These are phyloP conservation scores for Thymus mandschuricus DNA, from an alignment of 257 asterid species.

Conservation along the genomic window DNA sequence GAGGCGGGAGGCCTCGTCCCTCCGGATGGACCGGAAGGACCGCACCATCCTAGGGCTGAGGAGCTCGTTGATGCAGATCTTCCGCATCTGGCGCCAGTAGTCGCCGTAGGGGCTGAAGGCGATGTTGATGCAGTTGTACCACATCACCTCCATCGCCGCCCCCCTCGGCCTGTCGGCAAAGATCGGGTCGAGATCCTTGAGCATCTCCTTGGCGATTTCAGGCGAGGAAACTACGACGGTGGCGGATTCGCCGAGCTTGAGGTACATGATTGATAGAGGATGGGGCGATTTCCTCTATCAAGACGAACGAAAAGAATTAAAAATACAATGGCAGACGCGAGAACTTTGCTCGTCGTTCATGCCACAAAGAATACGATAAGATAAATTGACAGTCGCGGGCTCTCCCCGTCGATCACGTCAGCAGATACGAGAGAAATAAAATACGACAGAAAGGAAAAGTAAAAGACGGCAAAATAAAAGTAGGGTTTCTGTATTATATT, in stretches of 20 bases:
- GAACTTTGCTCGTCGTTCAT: too few species aligned
- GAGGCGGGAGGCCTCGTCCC: conserved; percentile 26
- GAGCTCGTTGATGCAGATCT: conserved; percentile 34
- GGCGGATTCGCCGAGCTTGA: conserved; percentile 16
- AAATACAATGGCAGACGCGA: too few species aligned
- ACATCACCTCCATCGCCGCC: conserved; percentile 16
- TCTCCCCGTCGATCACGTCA: too few species aligned
- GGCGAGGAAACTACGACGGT: conserved; percentile 11
- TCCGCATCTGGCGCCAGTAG: conserved; percentile 41
- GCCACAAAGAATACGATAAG: too few species aligned
- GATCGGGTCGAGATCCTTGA: not conserved
- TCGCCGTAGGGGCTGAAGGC: conserved; percentile 28
- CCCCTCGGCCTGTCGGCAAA: conserved; percentile 5
- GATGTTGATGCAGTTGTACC: conserved; percentile 30
- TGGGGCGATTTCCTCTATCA: too few species aligned
- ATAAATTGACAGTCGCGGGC: too few species aligned
- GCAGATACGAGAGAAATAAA: too few species aligned
- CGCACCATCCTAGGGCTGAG: conserved; percentile 32
- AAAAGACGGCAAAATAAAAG: too few species aligned
- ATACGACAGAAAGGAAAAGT: too few species aligned
- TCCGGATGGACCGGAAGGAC: conserved; percentile 15
- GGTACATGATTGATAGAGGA: not conserved
- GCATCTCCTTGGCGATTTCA: not conserved
- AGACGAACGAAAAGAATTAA: too few species aligned
- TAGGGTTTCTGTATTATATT: too few species aligned